These are phyloP conservation scores for Starmerella bombi DNA, from an alignment of 805 yeast species.

Conservation along the genomic window DNA sequence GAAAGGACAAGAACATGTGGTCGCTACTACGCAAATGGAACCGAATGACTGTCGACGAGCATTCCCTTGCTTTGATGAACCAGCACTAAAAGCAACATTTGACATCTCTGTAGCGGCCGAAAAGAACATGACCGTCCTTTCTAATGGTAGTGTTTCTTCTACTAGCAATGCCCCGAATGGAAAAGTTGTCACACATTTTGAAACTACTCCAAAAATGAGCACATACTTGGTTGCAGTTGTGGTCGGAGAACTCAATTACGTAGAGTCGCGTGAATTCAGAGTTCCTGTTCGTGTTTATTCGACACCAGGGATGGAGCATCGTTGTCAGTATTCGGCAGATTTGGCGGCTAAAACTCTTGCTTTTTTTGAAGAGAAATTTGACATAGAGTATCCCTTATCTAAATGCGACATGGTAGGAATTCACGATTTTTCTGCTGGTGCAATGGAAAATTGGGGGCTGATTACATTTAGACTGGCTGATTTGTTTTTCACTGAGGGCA, in stretches of 20 bases:
- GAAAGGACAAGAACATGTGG: constrained; percentile 39
- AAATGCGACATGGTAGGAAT: constrained; percentile 70
- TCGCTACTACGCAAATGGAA: constrained; percentile 61
- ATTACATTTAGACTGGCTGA: constrained; percentile 55
- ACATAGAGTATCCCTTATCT: constrained; percentile 64
- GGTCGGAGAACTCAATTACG: constrained; percentile 53
- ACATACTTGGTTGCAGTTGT: constrained; percentile 62
- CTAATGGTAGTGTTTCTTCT: constrained; percentile 49
- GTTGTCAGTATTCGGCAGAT: constrained; percentile 51
- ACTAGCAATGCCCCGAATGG: constrained; percentile 30
- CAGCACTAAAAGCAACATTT: constrained; percentile 53
- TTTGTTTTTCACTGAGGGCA: constrained; percentile 53
- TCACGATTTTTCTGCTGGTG: constrained; percentile 69
- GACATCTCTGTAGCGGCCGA: constrained; percentile 45
- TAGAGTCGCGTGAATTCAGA: constrained; percentile 41
- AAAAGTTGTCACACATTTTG: constrained; percentile 38
- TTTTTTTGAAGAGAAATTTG: constrained; percentile 54
- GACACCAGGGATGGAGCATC: constrained; percentile 50
- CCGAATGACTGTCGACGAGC: constrained; percentile 68
- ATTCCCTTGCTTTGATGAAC: constrained; percentile 67
- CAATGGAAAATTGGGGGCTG: constrained; percentile 87
- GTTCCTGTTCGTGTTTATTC: constrained; percentile 60
- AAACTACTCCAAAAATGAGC: constrained; percentile 57
- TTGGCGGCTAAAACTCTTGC: constrained; percentile 50
- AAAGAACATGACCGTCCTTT: constrained; percentile 41